Percentiles rank a stretch among this genome's conserved stretches.
Conservation (phyloP, 352 stramenopile species). For the Pythium myriotylum region DNA sequence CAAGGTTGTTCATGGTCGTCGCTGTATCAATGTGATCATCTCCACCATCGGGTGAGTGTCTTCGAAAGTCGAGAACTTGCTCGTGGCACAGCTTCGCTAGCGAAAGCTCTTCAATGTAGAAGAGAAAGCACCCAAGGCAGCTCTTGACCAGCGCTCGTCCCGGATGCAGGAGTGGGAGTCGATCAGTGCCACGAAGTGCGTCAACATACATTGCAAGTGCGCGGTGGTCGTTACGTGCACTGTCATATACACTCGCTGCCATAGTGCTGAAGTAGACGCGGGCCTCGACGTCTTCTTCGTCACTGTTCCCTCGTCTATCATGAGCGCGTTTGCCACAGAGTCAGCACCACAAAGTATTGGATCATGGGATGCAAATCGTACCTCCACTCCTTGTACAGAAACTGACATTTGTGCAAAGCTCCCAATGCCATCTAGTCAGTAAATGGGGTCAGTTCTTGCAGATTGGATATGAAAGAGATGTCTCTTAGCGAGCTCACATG, state of each 20-base stretch:
- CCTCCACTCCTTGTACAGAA: constrained; percentile 38
- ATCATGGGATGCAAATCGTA: constrained; percentile 10
- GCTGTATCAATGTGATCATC: constrained; percentile 58
- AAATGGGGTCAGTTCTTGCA: not conserved
- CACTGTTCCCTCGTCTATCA: not conserved
- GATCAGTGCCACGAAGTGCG: constrained; percentile 43
- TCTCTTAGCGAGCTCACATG: constrained; percentile 43
- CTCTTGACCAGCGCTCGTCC: constrained; percentile 47
- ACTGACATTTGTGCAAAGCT: constrained; percentile 45
- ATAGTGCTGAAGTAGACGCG: constrained; percentile 57
- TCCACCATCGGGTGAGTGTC: constrained; percentile 27
- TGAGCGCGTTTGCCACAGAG: not conserved
- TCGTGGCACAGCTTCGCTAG: constrained; percentile 62
- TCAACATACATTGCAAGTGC: constrained; percentile 55
- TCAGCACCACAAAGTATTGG: not conserved
- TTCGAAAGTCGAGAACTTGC: constrained; percentile 44
- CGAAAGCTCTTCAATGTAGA: constrained; percentile 50
- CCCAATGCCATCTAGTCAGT: constrained; percentile 58
- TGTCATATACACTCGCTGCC: constrained; percentile 60
- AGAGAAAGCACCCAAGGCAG: constrained; percentile 57
- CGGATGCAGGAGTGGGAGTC: constrained; percentile 39
- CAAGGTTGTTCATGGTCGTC: constrained; percentile 76
- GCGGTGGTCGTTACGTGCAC: constrained; percentile 46
- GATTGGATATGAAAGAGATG: not conserved
- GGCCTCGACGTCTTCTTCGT: constrained; percentile 34